Conservation (phyloP, 2,329 filamentous ascomycete species). For the Orbilia oligospora region DNA sequence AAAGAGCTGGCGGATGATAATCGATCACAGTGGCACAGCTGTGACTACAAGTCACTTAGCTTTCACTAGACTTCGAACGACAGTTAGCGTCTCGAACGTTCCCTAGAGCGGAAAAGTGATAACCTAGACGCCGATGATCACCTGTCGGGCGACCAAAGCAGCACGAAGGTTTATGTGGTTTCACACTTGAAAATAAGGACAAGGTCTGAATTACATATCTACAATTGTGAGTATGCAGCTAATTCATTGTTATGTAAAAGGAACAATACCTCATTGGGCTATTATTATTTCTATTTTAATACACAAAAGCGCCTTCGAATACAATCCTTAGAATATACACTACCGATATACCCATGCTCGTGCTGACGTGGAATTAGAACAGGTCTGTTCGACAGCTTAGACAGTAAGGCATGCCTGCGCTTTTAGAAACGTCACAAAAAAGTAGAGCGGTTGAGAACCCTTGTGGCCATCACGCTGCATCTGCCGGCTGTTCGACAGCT, state of each 20-base stretch:
- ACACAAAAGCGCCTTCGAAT: slow-evolving; percentile 14
- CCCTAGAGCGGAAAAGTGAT: not conserved
- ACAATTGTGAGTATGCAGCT: not conserved
- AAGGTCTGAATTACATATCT: not conserved
- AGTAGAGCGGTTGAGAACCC: slow-evolving; percentile 10
- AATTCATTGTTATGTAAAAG: slow-evolving; percentile 10
- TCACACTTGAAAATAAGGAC: not conserved
- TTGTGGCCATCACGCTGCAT: not conserved
- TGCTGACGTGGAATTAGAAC: slow-evolving; percentile 15
- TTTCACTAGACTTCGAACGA: not conserved
- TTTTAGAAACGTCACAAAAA: slow-evolving; percentile 20
- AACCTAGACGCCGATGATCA: slow-evolving; percentile 15
- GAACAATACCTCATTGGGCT: not conserved
- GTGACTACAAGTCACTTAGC: not conserved
- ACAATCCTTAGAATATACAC: not conserved
- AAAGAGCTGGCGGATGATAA: not conserved
- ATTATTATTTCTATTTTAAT: slow-evolving; percentile 13
- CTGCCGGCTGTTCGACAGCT: not conserved
- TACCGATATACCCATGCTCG: slow-evolving; percentile 14
- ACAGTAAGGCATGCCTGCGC: slow-evolving; percentile 12
- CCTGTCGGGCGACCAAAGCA: not conserved
- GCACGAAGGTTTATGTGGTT: not conserved
- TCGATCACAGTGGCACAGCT: slow-evolving; percentile 1
- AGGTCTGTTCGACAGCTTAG: not conserved
- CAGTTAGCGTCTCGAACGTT: not conserved